These are phyloP conservation scores for Cryptococcus sp. DNA, from an alignment of 1,284 basidiomycete genomes.

Conservation along the genomic window DNA sequence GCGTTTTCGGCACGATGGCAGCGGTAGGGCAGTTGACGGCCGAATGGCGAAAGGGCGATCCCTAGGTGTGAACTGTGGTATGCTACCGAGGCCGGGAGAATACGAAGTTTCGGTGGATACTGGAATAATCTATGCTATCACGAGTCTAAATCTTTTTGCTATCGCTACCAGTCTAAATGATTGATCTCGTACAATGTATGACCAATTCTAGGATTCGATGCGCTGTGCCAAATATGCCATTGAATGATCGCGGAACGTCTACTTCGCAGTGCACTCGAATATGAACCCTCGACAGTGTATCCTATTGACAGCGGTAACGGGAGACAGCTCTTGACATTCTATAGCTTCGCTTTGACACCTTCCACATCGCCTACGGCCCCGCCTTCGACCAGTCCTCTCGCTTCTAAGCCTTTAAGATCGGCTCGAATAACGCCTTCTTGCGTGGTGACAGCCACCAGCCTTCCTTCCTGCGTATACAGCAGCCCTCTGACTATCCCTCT, in stretches of 20 bases:
- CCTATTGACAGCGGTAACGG: no score
- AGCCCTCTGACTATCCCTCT: constrained; percentile 73
- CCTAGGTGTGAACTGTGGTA: not conserved
- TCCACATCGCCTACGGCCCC: constrained; percentile 27
- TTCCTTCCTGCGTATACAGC: constrained; percentile 72
- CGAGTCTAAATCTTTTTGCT: no score
- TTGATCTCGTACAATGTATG: no score
- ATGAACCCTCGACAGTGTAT: no score
- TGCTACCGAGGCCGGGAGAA: no score
- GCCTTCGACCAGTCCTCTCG: constrained; percentile 33
- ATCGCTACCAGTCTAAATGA: no score
- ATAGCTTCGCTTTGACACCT: constrained; percentile 35
- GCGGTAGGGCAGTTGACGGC: constrained; percentile 28
- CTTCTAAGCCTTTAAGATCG: constrained; percentile 29
- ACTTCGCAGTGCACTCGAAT: no score
- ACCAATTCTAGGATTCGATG: no score
- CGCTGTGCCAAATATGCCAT: no score
- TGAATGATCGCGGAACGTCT: no score
- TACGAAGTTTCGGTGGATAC: no score
- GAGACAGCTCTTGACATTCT: not conserved
- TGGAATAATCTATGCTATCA: no score
- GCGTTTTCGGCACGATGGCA: constrained; percentile 35
- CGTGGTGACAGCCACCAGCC: constrained; percentile 71
- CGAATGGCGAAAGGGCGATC: constrained; percentile 25
- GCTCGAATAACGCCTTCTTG: constrained; percentile 73